These are phyloP conservation scores for Rachicladosporium sp. DNA, from an alignment of 2,329 filamentous ascomycete species.

Conservation along the genomic window DNA sequence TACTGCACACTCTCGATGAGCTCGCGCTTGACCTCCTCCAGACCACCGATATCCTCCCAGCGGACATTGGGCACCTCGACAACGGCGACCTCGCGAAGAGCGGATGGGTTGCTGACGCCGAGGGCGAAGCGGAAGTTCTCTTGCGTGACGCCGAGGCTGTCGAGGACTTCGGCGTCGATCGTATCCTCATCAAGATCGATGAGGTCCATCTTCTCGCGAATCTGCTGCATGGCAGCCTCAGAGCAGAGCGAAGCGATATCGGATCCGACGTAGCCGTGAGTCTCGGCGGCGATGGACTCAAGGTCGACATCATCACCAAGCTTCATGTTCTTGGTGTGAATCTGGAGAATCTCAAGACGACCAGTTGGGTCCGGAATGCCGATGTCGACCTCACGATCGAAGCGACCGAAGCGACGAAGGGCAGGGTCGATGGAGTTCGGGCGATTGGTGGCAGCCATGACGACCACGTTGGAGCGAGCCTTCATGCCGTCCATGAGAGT, in stretches of 20 bases:
- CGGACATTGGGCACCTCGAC: conserved; percentile 98
- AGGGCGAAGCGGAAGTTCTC: conserved; percentile 99
- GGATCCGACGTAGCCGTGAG: conserved; percentile 96
- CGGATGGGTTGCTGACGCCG: conserved; percentile 95
- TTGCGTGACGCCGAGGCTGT: conserved; percentile 97
- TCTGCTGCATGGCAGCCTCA: conserved; percentile 99
- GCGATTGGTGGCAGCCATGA: conserved; percentile 98
- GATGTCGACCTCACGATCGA: conserved; percentile 98
- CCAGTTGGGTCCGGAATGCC: conserved; percentile 96
- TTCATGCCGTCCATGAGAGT: conserved; percentile 99
- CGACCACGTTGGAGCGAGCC: conserved; percentile 93
- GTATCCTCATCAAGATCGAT: conserved; percentile 98
- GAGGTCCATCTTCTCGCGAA: conserved; percentile 99
- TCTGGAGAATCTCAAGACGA: conserved; percentile 96
- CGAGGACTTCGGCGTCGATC: conserved; percentile 94
- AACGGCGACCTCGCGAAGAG: conserved; percentile 94
- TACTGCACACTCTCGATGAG: conserved; percentile 98
- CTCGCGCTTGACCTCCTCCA: conserved; percentile 97
- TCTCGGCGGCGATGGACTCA: conserved; percentile 92
- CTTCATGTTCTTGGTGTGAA: conserved; percentile 99
- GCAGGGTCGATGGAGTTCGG: conserved; percentile 98
- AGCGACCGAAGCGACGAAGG: conserved; percentile 92
- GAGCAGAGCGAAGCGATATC: conserved; percentile 97
- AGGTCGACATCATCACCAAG: conserved; percentile 91
- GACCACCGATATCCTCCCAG: conserved; percentile 99